Evolutionary conservation across 2,329 filamentous ascomycete genomes (phyloP).

Genomic region (Arthrobotrys musiformis): DNA sequence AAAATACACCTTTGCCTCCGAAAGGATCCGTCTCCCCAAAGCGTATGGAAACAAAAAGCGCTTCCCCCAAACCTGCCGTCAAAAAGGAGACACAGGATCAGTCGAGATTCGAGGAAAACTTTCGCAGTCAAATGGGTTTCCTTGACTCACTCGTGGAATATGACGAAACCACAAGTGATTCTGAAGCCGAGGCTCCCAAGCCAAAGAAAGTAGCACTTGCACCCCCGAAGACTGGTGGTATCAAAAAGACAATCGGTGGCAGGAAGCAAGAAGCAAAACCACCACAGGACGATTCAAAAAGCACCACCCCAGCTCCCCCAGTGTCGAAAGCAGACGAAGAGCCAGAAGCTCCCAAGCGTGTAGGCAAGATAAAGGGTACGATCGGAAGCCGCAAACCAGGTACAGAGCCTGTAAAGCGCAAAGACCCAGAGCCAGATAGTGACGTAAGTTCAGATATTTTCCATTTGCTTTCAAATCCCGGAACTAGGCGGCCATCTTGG

Average conservation of each 20-base stretch:
- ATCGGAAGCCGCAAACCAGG: conserved; percentile 41
- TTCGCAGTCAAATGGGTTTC: conserved; percentile 19
- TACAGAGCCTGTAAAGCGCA: conserved; percentile 33
- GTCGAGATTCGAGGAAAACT: conserved; percentile 33
- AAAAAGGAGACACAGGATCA: conserved; percentile 4
- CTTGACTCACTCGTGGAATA: conserved; percentile 23
- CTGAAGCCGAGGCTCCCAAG: conserved; percentile 17
- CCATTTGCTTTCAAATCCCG: conserved; percentile 3
- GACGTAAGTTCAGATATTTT: conserved; percentile 46
- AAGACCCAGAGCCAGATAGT: conserved; percentile 49
- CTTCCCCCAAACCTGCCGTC: conserved; percentile 18
- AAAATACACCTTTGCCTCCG: conserved; percentile 7
- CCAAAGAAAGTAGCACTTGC: conserved; percentile 1
- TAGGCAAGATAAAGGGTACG: conserved; percentile 54
- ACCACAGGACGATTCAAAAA: not conserved
- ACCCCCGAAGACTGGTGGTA: conserved; percentile 21
- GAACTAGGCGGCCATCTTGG: conserved; percentile 10
- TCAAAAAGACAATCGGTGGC: conserved; percentile 49
- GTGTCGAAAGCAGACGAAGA: conserved; percentile 5
- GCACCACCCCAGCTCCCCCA: not conserved
- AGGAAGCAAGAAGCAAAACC: conserved; percentile 16
- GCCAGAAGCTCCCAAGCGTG: conserved; percentile 27
- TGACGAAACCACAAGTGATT: conserved; percentile 41
- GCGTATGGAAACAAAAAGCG: not conserved
- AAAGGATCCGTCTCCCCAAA: not conserved